phyloP scores from a whole-genome alignment of 108 stramenopile genomes.

The Cyclotella distinguenda region DNA sequence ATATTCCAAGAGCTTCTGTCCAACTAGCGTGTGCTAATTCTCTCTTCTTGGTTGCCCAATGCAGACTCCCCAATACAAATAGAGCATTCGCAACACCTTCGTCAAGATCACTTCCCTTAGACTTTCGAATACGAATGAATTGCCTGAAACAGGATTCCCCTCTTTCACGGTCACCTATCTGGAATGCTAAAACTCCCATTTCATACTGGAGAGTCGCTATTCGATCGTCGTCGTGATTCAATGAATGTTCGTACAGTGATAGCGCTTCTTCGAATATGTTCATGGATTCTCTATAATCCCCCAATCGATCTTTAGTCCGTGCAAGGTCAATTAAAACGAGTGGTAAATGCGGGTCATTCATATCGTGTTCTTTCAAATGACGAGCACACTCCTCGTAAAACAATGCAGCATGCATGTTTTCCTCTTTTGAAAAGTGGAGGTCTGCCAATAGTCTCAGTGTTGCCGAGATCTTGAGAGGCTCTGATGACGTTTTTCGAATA shows the following conservation, averaged over 20 bases:
- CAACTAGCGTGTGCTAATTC: slow-evolving; percentile 38
- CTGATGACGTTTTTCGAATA: slow-evolving; percentile 35
- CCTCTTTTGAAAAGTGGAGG: slow-evolving; percentile 43
- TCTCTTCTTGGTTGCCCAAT: slow-evolving; percentile 45
- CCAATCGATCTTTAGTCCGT: slow-evolving; percentile 39
- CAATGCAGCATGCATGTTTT: slow-evolving; percentile 42
- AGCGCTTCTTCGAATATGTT: slow-evolving; percentile 42
- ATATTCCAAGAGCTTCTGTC: slow-evolving; percentile 38
- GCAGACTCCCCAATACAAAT: slow-evolving; percentile 38
- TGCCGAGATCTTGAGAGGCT: slow-evolving; percentile 39
- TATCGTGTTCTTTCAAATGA: slow-evolving; percentile 43
- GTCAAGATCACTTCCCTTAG: slow-evolving; percentile 35
- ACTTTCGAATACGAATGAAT: slow-evolving; percentile 38
- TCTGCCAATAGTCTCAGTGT: slow-evolving; percentile 40
- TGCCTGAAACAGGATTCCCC: slow-evolving; percentile 37
- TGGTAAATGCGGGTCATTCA: slow-evolving; percentile 40
- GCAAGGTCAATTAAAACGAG: slow-evolving; percentile 43
- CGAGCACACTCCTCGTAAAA: slow-evolving; percentile 48
- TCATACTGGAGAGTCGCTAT: slow-evolving; percentile 45
- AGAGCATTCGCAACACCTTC: slow-evolving; percentile 47
- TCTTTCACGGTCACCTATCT: slow-evolving; percentile 39
- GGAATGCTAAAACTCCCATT: slow-evolving; percentile 45
- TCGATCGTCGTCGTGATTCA: slow-evolving; percentile 37
- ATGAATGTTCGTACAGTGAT: slow-evolving; percentile 22
- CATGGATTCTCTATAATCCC: slow-evolving; percentile 38